A percentile compares a stretch with the other conserved stretches of the same genome.
These are phyloP conservation scores for Zygoascus hellenicus DNA, from an alignment of 1,139 yeast genomes.

Conservation along the genomic window DNA sequence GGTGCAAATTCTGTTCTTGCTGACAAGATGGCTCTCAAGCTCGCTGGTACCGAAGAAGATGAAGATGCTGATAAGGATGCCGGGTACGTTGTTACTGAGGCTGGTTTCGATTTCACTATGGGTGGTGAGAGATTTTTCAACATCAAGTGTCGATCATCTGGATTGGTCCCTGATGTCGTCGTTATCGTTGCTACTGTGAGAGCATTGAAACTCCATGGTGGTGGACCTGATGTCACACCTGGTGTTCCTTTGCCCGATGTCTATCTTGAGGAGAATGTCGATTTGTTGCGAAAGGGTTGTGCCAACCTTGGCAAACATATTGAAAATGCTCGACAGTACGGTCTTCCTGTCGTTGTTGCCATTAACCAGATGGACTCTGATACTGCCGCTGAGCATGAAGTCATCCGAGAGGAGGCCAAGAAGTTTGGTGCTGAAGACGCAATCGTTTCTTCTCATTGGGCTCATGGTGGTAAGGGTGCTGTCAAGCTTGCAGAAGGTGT, in stretches of 20 bases:
- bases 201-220: slow-evolving; percentile 96
- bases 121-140: slow-evolving; percentile 98
- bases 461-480: slow-evolving; percentile 95
- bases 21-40: slow-evolving; percentile 89
- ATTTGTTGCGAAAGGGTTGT: slow-evolving; percentile 76
- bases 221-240: slow-evolving; percentile 97
- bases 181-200: slow-evolving; percentile 96
- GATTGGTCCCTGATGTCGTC: slow-evolving; percentile 84
- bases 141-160: slow-evolving; percentile 93
- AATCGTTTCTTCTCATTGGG: slow-evolving; percentile 95
- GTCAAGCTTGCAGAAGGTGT: slow-evolving; percentile 82
- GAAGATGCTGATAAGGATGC: slow-evolving; percentile 54
- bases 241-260: slow-evolving; percentile 87
- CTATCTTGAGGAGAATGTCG: slow-evolving; percentile 81
- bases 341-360: slow-evolving; percentile 93
- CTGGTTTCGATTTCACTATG: slow-evolving; percentile 98
- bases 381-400: slow-evolving; percentile 74
- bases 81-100: slow-evolving; percentile 95
- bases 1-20: slow-evolving; percentile 96
- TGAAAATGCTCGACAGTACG: slow-evolving; percentile 75
- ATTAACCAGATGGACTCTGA: slow-evolving; percentile 89
- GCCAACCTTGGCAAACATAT: slow-evolving; percentile 91
- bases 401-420: slow-evolving; percentile 75
- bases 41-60: slow-evolving; percentile 67
- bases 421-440: slow-evolving; percentile 96